Conservation (phyloP, 208 protist species). For the Leishmania lainsoni region DNA sequence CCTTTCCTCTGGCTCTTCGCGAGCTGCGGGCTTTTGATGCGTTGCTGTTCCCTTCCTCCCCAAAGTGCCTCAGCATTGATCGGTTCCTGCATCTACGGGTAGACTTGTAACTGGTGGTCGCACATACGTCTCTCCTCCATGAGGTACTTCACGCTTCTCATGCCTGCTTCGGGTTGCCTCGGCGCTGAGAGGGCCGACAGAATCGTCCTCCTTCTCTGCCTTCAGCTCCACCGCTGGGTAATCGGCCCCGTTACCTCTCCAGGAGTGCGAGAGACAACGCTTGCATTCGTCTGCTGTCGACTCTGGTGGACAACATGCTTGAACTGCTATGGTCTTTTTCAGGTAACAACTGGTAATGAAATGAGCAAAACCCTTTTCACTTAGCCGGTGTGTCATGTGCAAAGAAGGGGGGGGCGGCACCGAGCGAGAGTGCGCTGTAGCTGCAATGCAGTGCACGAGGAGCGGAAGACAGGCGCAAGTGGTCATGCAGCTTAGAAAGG, state of each 20-base stretch:
- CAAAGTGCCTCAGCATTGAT: too few species aligned
- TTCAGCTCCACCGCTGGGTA: not conserved
- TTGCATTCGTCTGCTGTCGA: not conserved
- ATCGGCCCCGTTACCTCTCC: not conserved
- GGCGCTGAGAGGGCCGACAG: not conserved
- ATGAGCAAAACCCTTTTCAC: not conserved
- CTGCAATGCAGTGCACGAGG: not conserved
- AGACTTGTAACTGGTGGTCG: not conserved
- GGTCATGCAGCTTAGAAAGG: not conserved
- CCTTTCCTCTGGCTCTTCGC: too few species aligned
- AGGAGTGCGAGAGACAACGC: not conserved
- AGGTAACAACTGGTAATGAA: not conserved
- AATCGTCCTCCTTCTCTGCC: not conserved
- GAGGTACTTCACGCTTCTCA: not conserved
- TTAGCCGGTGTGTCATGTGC: not conserved
- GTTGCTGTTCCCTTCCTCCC: too few species aligned
- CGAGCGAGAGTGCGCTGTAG: not conserved
- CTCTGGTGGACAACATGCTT: not conserved
- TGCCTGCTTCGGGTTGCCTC: not conserved
- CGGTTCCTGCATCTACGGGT: not conserved
- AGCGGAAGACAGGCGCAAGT: not conserved
- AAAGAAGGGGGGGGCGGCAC: not conserved
- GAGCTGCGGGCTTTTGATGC: too few species aligned
- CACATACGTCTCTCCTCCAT: not conserved
- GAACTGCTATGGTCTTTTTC: not conserved